Evolutionary conservation across 352 stramenopile genomes (phyloP), one percentile per base, ranked within the genome.

Genomic region (Blastocystis sp.): DNA sequence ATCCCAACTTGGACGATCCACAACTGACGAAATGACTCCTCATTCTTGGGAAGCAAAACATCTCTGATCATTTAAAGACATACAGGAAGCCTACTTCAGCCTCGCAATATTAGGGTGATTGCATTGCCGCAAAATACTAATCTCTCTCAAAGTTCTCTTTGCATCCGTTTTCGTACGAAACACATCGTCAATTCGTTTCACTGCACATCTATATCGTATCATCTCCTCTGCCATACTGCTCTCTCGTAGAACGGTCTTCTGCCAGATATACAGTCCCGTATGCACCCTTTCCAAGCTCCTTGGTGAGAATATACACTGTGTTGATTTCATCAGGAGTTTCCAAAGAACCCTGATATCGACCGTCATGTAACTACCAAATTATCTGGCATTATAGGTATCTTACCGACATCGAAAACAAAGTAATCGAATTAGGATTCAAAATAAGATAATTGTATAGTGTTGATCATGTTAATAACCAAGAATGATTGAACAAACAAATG

Each of bases 211-310:
- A 69, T 20, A 18, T 47, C n/a, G 34, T 15, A 77, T 8, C 0
- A 9, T 3, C 0, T 34, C 11, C 50, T 13, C 39, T 56, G 7
- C 37, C 18, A 4, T 77, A 68, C 77, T 88, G 43, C 26, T 62
- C 37, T 23, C 50, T 34, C 0, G 66, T 79, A n/a, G 55, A 61
- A 18, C 54, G 18, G 29, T 88, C 56, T 34, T 88, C 56, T 23
- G 77, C 77, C 20, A 88, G 45, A 77, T 88, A 88, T 7, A 88
- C 77, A 26, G 77, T 88, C 43, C 77, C 77, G 59, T 88, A 88
- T 26, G 77, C 77, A 13, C 77, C 77, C 41, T 88, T 88, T 41
- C 77, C 77, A 20, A 88, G 55, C 45, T 88, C 77, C 34, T 88
- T 88, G 2, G 55, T 41, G 7, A 88, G 68, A 39, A 55, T 55